These are phyloP conservation scores for Chaetomium cochliodes DNA, from an alignment of 495 filamentous ascomycete genomes.

Conservation along the genomic window DNA sequence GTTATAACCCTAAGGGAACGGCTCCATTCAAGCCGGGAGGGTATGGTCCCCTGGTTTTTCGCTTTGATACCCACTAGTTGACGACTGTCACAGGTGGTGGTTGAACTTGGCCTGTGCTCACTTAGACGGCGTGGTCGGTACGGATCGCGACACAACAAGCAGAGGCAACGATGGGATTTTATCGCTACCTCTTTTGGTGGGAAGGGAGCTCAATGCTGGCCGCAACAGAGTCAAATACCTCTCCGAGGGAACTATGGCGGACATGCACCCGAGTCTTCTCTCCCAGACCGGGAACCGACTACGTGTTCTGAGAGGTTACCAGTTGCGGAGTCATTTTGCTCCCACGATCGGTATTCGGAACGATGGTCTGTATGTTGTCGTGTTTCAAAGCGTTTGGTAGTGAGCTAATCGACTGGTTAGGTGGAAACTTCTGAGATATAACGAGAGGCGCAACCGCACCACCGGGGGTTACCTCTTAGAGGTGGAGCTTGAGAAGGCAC, in stretches of 20 bases:
- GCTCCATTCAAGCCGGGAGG: not conserved
- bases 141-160: constrained; percentile 38
- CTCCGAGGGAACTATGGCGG: constrained; percentile 32
- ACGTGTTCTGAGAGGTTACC: constrained; percentile 44
- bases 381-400: no score
- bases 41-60: not conserved
- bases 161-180: constrained; percentile 37
- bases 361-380: constrained; percentile 50
- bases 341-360: constrained; percentile 49
- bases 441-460: constrained; percentile 36
- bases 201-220: constrained; percentile 40
- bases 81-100: constrained; percentile 45
- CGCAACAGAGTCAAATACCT: constrained; percentile 37
- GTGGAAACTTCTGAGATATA: constrained; percentile 40
- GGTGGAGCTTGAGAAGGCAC: constrained; percentile 38
- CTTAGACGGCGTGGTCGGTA: constrained; percentile 48
- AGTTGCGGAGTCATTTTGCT: constrained; percentile 45
- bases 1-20: no score
- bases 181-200: constrained; percentile 45
- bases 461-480: constrained; percentile 36
- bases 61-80: no score
- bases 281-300: constrained; percentile 42
- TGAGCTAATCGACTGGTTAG: constrained; percentile 16
- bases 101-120: constrained; percentile 47
- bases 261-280: constrained; percentile 43